Base-by-base conservation (phyloP, 2,329 filamentous ascomycete species). In the Cladophialophora exuberans region DNA sequence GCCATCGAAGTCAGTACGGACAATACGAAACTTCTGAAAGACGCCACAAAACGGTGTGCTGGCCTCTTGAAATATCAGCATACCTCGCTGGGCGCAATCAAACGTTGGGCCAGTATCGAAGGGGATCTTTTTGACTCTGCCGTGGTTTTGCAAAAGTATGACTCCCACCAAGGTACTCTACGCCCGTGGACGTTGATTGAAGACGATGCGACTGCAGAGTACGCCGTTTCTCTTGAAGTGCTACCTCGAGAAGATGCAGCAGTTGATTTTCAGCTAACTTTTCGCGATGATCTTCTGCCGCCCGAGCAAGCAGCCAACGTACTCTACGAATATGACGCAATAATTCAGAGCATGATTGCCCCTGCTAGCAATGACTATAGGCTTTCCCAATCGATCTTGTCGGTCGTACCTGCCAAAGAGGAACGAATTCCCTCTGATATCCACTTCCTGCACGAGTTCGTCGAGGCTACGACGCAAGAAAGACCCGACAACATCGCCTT, bases 121-220 rank as follows among this genome's bases (percentile, higher is more conserved):
- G 79, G 82, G 5, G 75, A 80, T 0, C 76, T 94, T 0, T 96
- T 97, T 63, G 91, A 97, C 66, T 93, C 90, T 0, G 77, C 97
- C 1, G 83, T 97, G 56, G 87, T 90, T 0, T 93, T 91, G 65
- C 92, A 96, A 66, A 89, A 88, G 61, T 66, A 76, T 54, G 15
- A 61, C 15, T 49, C 52, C 13, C 15, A 30, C 51, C 55, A 30
- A 43, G 57, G 62, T 1, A 48, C 62, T 13, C 52, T 68, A 1
- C 38, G 66, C 3, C 72, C 78, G 0, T 95, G 89, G 87, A 74
- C 75, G 5, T 60, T 88, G 0, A 59, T 83, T 1, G 75, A 83
- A 13, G 90, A 96, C 55, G 75, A 82, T 46, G 86, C 88, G 4
- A 58, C 28, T 44, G 30, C 49, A 10, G 59, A 79, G 71, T 96